These are phyloP conservation scores for Thinopyrum elongatum DNA, from an alignment of 176 grass and related monocot species.

Conservation along the genomic window DNA sequence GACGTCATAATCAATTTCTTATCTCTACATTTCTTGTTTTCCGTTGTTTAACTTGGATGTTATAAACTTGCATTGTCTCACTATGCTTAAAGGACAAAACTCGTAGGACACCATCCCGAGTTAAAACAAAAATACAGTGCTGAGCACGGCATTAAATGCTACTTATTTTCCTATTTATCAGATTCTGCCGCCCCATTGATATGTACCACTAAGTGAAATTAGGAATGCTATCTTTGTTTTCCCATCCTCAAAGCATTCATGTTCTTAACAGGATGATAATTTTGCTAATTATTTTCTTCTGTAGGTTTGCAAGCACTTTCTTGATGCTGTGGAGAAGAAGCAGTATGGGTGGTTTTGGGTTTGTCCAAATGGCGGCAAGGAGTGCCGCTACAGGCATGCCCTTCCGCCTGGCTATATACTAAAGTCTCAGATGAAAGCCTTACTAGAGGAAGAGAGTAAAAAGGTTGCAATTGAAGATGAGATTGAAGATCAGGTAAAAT, in stretches of 20 bases:
- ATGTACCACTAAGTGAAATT: background rate
- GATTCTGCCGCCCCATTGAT: background rate
- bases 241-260: conserved; percentile 1
- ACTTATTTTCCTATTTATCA: background rate
- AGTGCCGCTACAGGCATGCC: conserved; percentile 96
- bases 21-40: background rate
- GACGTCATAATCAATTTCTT: background rate
- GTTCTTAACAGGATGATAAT: background rate
- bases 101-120: background rate
- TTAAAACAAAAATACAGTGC: background rate
- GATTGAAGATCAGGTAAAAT: conserved; percentile 87
- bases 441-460: conserved; percentile 93
- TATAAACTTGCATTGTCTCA: background rate
- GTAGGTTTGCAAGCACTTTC: conserved; percentile 94
- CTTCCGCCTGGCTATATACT: conserved; percentile 92
- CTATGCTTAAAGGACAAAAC: background rate
- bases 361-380: conserved; percentile 92
- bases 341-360: conserved; percentile 99
- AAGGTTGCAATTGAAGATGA: conserved; percentile 94
- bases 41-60: background rate
- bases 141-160: background rate
- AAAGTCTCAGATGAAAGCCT: conserved; percentile 99
- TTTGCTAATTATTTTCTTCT: conserved; percentile 26
- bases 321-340: conserved; percentile 99
- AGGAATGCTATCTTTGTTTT: background rate